Percentiles rank a stretch among this genome's conserved stretches.
phyloP scores from a whole-genome alignment of 768 basidiomycete genomes.

The Kwoniella botswanensis region DNA sequence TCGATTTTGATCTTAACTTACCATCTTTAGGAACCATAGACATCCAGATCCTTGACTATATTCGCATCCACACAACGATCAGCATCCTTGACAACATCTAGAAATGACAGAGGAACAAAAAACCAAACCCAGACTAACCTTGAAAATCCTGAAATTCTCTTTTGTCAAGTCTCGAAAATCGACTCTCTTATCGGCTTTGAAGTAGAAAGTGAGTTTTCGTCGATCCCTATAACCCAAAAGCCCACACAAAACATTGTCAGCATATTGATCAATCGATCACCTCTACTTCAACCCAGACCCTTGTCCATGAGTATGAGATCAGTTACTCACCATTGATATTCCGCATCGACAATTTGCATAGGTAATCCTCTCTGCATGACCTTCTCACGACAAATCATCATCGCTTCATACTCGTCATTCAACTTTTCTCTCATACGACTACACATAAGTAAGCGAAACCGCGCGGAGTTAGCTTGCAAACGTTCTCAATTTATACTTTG shows the following conservation, averaged over 20 bases:
- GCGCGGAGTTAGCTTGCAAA: too few species aligned
- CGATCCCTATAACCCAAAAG: conserved; percentile 72
- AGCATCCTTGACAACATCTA: background rate
- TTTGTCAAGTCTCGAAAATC: conserved; percentile 90
- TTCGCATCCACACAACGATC: too few species aligned
- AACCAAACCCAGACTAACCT: conserved; percentile 21
- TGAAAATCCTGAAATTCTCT: conserved; percentile 76
- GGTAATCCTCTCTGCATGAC: conserved; percentile 91
- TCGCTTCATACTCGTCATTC: conserved; percentile 88
- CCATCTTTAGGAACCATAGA: conserved; percentile 49
- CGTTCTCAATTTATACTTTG: too few species aligned
- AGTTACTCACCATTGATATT: conserved; percentile 89
- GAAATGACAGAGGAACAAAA: background rate
- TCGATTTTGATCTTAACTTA: conserved; percentile 21
- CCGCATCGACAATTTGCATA: conserved; percentile 98
- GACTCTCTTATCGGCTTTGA: conserved; percentile 91
- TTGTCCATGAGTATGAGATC: background rate
- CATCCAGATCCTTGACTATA: conserved; percentile 54
- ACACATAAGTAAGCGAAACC: background rate
- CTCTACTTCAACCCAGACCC: too few species aligned
- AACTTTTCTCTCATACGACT: conserved; percentile 80
- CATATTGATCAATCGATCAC: background rate
- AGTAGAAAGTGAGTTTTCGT: conserved; percentile 97
- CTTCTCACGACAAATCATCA: conserved; percentile 88
- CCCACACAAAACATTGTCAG: background rate